Percentiles rank a stretch among this genome's conserved stretches.
Conservation (phyloP, 1,139 yeast species). For the Zygoascus sp. region DNA sequence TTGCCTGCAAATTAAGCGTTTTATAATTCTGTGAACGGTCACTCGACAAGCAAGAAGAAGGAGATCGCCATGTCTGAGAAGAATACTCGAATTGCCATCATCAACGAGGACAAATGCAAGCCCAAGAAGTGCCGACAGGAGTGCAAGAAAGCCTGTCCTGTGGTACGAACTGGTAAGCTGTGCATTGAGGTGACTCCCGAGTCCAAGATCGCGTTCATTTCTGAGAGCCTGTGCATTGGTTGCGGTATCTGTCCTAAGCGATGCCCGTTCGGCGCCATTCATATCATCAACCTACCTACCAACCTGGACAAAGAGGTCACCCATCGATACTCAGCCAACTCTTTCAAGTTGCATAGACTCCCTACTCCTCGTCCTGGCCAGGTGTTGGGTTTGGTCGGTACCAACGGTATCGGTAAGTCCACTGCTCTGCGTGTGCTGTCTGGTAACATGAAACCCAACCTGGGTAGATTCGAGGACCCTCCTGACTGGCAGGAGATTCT, state of each 20-base stretch:
- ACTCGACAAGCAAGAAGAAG: no score
- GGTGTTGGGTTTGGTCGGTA: constrained; percentile 94
- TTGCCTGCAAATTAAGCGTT: no score
- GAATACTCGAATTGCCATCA: constrained; percentile 65
- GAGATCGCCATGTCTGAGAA: constrained; percentile 15
- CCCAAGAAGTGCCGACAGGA: constrained; percentile 98
- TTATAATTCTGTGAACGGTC: no score
- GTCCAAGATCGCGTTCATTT: constrained; percentile 87
- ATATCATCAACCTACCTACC: constrained; percentile 92
- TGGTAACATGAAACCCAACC: constrained; percentile 96
- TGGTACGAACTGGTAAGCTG: constrained; percentile 92
- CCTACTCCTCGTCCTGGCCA: constrained; percentile 99
- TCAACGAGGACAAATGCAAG: constrained; percentile 88
- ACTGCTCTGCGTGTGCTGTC: constrained; percentile 97
- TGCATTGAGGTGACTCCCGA: constrained; percentile 95
- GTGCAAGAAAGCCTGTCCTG: constrained; percentile 95
- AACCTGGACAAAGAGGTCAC: constrained; percentile 89
- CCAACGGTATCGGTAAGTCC: constrained; percentile 98
- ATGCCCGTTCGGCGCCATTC: constrained; percentile 96
- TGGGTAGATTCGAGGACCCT: constrained; percentile 90
- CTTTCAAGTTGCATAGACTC: constrained; percentile 91
- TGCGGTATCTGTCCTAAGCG: constrained; percentile 99
- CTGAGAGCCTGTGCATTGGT: constrained; percentile 95
- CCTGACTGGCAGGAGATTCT: constrained; percentile 97
- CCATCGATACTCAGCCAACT: constrained; percentile 95